phyloP scores from a whole-genome alignment of 2,329 filamentous ascomycete species.

The Laburnicola sp. region DNA sequence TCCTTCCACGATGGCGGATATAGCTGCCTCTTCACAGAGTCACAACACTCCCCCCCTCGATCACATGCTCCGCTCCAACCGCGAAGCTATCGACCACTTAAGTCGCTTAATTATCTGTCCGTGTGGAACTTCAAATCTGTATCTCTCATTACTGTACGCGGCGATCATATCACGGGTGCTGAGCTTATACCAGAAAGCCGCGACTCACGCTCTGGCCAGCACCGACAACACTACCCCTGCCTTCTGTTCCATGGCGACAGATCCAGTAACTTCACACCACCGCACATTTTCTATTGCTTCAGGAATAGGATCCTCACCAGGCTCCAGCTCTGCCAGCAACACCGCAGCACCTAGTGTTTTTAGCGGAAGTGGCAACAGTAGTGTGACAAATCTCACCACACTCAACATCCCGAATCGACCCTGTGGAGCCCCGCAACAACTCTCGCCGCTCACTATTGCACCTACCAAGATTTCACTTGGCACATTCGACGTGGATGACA shows the following conservation, averaged over 20 bases:
- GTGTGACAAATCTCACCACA: no score
- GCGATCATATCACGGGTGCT: conserved; percentile 29
- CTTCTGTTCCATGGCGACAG: background rate
- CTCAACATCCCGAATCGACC: no score
- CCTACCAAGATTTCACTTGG: conserved; percentile 23
- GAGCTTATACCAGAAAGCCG: conserved; percentile 26
- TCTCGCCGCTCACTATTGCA: background rate
- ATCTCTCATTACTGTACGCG: conserved; percentile 28
- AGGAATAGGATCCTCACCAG: no score
- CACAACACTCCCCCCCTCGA: conserved; percentile 19
- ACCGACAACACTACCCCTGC: background rate
- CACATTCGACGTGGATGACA: conserved; percentile 27
- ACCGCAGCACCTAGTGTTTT: no score
- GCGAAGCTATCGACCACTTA: conserved; percentile 28
- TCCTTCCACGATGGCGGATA: background rate
- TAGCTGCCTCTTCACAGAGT: background rate
- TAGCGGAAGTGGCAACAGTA: no score
- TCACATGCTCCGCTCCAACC: conserved; percentile 26
- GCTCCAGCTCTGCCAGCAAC: no score
- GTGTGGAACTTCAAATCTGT: conserved; percentile 18
- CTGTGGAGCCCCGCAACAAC: no score
- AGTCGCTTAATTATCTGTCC: conserved; percentile 22
- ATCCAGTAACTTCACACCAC: no score
- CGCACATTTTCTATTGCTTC: no score
- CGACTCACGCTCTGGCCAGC: background rate